Base-by-base conservation (phyloP, 2,329 filamentous ascomycete genomes). In the Cordyceps farinosa region DNA sequence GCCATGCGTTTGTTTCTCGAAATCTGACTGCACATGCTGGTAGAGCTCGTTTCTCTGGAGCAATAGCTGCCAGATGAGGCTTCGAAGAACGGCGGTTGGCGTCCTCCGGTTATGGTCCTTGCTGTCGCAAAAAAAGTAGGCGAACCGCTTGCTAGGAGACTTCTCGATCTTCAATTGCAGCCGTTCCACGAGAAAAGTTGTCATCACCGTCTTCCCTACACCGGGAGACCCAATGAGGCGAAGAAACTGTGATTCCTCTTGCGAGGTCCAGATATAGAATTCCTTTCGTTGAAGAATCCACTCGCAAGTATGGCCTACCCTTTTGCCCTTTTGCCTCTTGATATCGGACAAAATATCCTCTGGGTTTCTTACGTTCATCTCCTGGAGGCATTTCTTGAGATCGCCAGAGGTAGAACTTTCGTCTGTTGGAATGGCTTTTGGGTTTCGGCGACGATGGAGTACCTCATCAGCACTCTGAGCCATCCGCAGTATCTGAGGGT, bases 41-140 rank as follows among this genome's bases (percentile, higher is more conserved):
- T 64, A 65, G 48, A 65, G 61, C 22, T 61, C 55, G 34, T 57
- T 53, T 44, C 57, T 57, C 40, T 65, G 64, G n/a, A 64, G 64
- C 38, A 65, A 36, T 15, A 65, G 22, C 47, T 65, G 64, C 64
- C 64, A 65, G 27, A 65, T 65, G 32, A 65, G 52, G 56, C 64
- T 65, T 57, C 61, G 64, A 22, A 65, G 48, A 13, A 65, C 34
- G 2, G 64, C 56, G 27, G 42, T 62, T 42, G 61, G 57, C 17
- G 50, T 57, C 15, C 42, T 61, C 22, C 57, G n/a, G n/a, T n/a
- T n/a, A n/a, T n/a, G n/a, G n/a, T n/a, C n/a, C n/a, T n/a, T n/a
- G n/a, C n/a, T n/a, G n/a, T n/a, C n/a, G n/a, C n/a, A 65, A 32
- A 65, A 64, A 59, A 65, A 65, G 30, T 61, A 64, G 4, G 45